These are phyloP conservation scores for Periglandula ipomoeae DNA, from an alignment of 2,329 filamentous ascomycete genomes.

Conservation along the genomic window DNA sequence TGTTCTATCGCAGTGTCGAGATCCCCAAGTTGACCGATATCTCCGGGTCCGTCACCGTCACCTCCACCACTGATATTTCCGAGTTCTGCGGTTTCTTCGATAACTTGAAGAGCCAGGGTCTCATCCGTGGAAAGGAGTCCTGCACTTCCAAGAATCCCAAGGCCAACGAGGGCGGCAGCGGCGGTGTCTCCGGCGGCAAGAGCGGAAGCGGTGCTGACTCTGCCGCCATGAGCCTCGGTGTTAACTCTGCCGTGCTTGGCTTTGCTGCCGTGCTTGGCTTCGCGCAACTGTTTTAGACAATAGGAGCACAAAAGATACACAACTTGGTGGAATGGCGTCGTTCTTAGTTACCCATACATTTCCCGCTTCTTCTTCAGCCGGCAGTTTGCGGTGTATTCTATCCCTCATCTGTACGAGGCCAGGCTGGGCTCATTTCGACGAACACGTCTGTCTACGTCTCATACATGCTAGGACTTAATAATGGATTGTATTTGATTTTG, in stretches of 20 bases:
- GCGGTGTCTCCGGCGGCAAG: slow-evolving; percentile 17
- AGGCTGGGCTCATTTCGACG: slow-evolving; percentile 16
- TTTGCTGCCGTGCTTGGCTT: slow-evolving; percentile 38
- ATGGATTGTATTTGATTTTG: slow-evolving; percentile 29
- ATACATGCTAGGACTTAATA: slow-evolving; percentile 35
- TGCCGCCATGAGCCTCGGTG: slow-evolving; percentile 34
- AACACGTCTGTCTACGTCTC: slow-evolving; percentile 9
- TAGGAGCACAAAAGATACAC: slow-evolving; percentile 14
- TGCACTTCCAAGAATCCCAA: slow-evolving; percentile 43
- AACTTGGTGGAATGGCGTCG: slow-evolving; percentile 26
- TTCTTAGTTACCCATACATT: slow-evolving; percentile 24
- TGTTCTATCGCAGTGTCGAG: slow-evolving; percentile 45
- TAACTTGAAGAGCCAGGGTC: slow-evolving; percentile 27
- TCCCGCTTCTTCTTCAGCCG: slow-evolving; percentile 24
- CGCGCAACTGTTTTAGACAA: slow-evolving; percentile 42
- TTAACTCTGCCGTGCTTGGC: slow-evolving; percentile 39
- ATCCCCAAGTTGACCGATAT: slow-evolving; percentile 61
- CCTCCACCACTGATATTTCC: slow-evolving; percentile 53
- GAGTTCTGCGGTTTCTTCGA: slow-evolving; percentile 45
- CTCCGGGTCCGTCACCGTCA: slow-evolving; percentile 61
- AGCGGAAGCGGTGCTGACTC: slow-evolving; percentile 25
- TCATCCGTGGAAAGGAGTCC: slow-evolving; percentile 32
- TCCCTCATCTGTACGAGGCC: slow-evolving; percentile 16
- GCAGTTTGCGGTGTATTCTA: slow-evolving; percentile 25
- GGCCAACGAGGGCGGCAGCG: slow-evolving; percentile 38